Percentiles rank a stretch among this genome's conserved stretches.
Conservation (phyloP, 1,284 basidiomycete species). For the Ustilago esculenta region DNA sequence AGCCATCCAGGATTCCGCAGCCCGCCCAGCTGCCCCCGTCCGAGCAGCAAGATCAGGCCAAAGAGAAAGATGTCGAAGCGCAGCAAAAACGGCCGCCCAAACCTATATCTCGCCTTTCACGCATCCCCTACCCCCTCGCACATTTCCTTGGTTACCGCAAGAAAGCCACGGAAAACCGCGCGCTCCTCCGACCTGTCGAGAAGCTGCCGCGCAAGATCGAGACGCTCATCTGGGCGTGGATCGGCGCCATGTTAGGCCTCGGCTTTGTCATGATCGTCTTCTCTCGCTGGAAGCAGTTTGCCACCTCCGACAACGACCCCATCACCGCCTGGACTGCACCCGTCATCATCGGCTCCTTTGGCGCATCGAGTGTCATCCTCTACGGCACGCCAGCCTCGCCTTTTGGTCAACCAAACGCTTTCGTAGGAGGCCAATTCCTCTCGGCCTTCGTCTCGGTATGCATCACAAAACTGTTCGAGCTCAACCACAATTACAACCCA, state of each 20-base stretch:
- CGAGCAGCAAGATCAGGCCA: not conserved
- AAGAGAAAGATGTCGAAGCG: constrained; percentile 31
- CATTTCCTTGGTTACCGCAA: constrained; percentile 45
- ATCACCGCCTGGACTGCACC: constrained; percentile 43
- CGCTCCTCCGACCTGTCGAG: constrained; percentile 35
- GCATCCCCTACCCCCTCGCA: constrained; percentile 41
- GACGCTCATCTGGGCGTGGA: constrained; percentile 49
- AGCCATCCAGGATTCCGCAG: not conserved
- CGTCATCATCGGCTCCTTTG: constrained; percentile 53
- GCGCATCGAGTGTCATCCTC: constrained; percentile 51
- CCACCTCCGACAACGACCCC: constrained; percentile 40
- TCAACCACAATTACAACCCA: constrained; percentile 43
- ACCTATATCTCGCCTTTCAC: constrained; percentile 33
- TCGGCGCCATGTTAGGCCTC: constrained; percentile 46
- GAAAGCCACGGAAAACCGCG: constrained; percentile 20
- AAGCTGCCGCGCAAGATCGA: constrained; percentile 45
- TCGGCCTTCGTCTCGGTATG: constrained; percentile 38
- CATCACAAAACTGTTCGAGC: constrained; percentile 52
- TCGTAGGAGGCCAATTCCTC: constrained; percentile 48
- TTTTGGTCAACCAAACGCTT: constrained; percentile 44
- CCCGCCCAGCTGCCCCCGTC: not conserved
- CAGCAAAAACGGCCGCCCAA: constrained; percentile 17
- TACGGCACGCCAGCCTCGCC: constrained; percentile 51
- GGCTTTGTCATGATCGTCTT: constrained; percentile 51
- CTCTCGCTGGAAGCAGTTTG: constrained; percentile 40